Conservation (phyloP, 202 grass and related monocot species). For the Schoenoplectus tabernaemontani region DNA sequence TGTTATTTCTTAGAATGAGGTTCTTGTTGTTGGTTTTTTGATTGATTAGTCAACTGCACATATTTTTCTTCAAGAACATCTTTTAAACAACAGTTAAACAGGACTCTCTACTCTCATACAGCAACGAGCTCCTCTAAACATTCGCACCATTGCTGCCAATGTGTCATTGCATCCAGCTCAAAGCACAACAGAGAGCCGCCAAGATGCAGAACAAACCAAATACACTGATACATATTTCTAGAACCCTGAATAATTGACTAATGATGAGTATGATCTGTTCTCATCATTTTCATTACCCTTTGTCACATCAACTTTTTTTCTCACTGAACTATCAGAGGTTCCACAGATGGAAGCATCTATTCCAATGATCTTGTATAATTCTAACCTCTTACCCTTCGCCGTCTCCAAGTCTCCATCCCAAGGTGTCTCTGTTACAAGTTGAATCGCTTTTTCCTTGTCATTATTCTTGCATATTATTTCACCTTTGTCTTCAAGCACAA, state of each 20-base stretch:
- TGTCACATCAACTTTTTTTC: constrained; percentile 5
- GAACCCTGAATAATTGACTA: constrained; percentile 83
- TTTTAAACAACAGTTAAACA: too few relatives aligned
- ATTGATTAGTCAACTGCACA: background rate
- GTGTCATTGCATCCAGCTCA: background rate
- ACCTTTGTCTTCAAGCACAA: constrained; percentile 69
- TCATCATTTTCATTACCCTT: constrained; percentile 40
- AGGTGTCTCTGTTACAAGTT: constrained; percentile 61
- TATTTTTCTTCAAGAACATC: too few relatives aligned
- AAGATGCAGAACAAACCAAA: background rate
- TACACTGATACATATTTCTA: constrained; percentile 22
- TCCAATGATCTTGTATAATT: constrained; percentile 47
- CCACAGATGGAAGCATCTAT: constrained; percentile 25
- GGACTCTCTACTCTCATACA: too few relatives aligned
- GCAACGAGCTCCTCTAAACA: background rate
- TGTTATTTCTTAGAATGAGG: too few relatives aligned
- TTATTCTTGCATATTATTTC: constrained; percentile 28
- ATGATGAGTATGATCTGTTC: constrained; percentile 75
- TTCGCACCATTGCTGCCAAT: background rate
- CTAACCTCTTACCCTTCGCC: constrained; percentile 41
- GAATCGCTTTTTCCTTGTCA: constrained; percentile 48
- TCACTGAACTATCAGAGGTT: constrained; percentile 15
- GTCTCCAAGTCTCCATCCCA: constrained; percentile 81
- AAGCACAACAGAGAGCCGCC: background rate
- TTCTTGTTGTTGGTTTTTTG: too few relatives aligned